Conservation (phyloP, 495 filamentous ascomycete species). For the Schizothecium vesticola region DNA sequence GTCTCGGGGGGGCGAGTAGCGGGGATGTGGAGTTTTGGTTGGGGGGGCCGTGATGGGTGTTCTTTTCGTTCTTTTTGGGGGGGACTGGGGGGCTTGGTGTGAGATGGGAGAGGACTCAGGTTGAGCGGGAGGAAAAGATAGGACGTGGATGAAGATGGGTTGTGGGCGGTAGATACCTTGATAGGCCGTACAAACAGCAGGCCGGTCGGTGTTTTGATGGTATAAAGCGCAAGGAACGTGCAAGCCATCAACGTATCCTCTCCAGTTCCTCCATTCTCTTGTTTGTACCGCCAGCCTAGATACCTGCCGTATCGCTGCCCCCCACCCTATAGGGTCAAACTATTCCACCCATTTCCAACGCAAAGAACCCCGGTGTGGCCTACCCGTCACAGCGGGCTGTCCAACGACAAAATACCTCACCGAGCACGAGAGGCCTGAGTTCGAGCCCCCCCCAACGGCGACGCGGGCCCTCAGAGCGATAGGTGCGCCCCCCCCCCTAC, state of each 20-base stretch:
- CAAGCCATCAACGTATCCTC: too few relatives aligned
- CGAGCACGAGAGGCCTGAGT: neutral
- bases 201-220: neutral
- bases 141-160: neutral
- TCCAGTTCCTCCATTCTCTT: too few relatives aligned
- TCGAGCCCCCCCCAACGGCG: too few relatives aligned
- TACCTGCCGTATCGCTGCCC: too few relatives aligned
- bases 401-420: neutral
- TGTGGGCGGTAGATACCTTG: neutral
- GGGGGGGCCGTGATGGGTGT: neutral
- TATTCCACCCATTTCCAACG: neutral
- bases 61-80: constrained; percentile 16
- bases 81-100: neutral
- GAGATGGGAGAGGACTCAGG: too few relatives aligned
- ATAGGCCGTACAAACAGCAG: neutral
- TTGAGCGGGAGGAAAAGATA: too few relatives aligned
- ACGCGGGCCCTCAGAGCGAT: too few relatives aligned
- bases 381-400: neutral
- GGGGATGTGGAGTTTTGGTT: constrained; percentile 44
- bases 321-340: too few relatives aligned
- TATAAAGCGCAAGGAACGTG: too few relatives aligned
- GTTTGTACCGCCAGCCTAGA: too few relatives aligned
- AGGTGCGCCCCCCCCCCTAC: too few relatives aligned
- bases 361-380: neutral
- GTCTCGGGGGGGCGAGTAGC: constrained; percentile 43